Evolutionary conservation across 2,329 filamentous ascomycete species (phyloP), one percentile per base, ranked within the genome.

Genomic region (Ceratocystis ficicola): DNA sequence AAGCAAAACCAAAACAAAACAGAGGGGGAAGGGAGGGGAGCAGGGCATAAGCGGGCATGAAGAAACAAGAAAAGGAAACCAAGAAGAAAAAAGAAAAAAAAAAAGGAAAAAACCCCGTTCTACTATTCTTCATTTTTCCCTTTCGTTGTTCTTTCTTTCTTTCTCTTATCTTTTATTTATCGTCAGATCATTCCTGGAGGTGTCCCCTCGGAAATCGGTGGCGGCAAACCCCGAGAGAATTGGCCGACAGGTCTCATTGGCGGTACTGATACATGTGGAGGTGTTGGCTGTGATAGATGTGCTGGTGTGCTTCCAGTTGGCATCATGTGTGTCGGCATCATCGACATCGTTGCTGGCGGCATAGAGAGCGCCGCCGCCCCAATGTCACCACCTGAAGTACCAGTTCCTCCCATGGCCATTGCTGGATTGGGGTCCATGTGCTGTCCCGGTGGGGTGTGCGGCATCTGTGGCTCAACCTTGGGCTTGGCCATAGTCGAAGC

Each of bases 401-500:
- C 36, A 10, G 36, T 41, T 41, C 10, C 36, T 41, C 36, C 52
- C 25, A 57, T 57, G 22, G 52, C 22, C 52, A 32, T 57, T 25
- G 28, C 15, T 15, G 52, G 52, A 17, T 57, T 30, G 25, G 73
- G 74, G 10, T 76, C 73, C 2, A 76, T 76, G 71, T 75, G 75
- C 67, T 80, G 78, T 17, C 80, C 80, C 66, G 75, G 44, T 52
- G 68, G 65, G 30, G 66, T 67, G 15, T 66, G 61, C 32, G 68
- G 66, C 10, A 62, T 74, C 66, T 72, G 73, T 63, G 74, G 76
- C 30, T 36, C 62, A 7, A 75, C 73, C 72, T 80, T 81, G 55
- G 78, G 75, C 72, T 79, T 83, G 7, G 76, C 73, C 72, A 77
- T 77, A 65, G 75, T 76, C 32, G 77, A 73, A 44, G 76, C 75